Base-by-base conservation (phyloP, 176 grass and related monocot species). In the Zoysia japonica region DNA sequence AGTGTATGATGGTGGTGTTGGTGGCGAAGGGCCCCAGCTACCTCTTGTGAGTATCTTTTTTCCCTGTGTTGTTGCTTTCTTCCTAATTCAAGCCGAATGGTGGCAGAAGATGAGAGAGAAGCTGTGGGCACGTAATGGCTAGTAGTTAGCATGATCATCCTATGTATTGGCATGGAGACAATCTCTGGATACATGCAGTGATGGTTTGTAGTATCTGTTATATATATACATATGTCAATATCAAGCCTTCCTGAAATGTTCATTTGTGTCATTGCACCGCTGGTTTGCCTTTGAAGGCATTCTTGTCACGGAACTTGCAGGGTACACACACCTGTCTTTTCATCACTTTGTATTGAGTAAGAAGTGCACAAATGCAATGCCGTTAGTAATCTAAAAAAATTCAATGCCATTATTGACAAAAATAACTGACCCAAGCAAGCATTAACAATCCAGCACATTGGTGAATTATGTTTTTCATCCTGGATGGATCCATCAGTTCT, bases 111-210 rank as follows among this genome's bases (percentile, higher is more conserved):
- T 20, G 36, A 81, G 19, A 50, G 59, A 68, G 47, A 78, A 81
- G 77, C 10, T 35, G 72, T 77, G 53, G 50, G 84, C 39, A 80
- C 46, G 78, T 67, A 73, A 48, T 77, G 57, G 67, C 49, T 70
- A 67, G 77, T 61, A 61, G 85, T 91, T 81, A 87, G 75, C 82
- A 89, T 88, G 89, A 90, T 88, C 93, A 96, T 96, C 93, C 93
- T 90, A 84, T 95, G 93, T 95, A 92, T 96, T 92, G 84, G 77
- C 84, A 92, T 88, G 89, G 75, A 92, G 74, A 53, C 71, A 91
- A 92, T 82, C 85, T 89, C 83, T 86, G 62, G 71, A 89, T 96
- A 96, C 93, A 92, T 96, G 83, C 67, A 92, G 93, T 53, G 93
- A 96, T 96, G 89, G 86, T 96, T 95, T 93, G 82, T 91, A 91